Evolutionary conservation across 495 filamentous ascomycete species (phyloP), one percentile per base, ranked within the genome.

Genomic region (Schizothecium vesticola): DNA sequence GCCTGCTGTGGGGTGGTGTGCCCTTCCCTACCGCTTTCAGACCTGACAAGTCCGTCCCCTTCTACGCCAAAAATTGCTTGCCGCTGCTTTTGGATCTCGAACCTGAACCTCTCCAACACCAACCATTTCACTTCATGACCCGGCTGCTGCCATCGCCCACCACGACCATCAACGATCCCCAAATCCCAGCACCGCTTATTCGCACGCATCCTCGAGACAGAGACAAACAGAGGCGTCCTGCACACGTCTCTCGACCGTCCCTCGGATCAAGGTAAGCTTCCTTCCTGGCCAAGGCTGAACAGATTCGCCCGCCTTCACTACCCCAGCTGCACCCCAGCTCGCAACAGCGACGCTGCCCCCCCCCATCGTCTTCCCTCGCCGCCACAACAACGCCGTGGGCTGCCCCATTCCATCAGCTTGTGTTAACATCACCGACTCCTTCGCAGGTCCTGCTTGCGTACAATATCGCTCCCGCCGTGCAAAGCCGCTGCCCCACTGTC

Each of bases 241-340:
- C 77, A 78, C 77, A 75, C 76, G 77, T 73, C 74, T 73, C 72
- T 66, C 59, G 67, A 65, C 43, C 63, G 68, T 75, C 67, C 69
- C 65, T 58, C 56, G 64, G 56, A 68, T 60, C 33, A 66, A 56
- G 68, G 66, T 56, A 59, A 72, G 71, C 71, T 75, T 65, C 63
- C 63, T 29, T 63, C 63, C 62, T 66, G 43, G 26, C 31, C 62
- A 43, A 60, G 63, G 71, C 70, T 64, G 66, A 66, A 23, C 64
- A 60, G 16, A n/a, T 64, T 64, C 62, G 22, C n/a, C 65, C 33
- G 43, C 11, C 57, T 31, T 21, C 65, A 33, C 61, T 55, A 25
- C 58, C 57, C 67, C 63, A 59, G 43, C 43, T 51, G 43, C 43
- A 26, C 66, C 66, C 62, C 23, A 63, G 66, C 56, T 65, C 67